Evolutionary conservation across 2,329 filamentous ascomycete species (phyloP), one percentile per base, ranked within the genome.

Genomic region (Sporothrix pallida): DNA sequence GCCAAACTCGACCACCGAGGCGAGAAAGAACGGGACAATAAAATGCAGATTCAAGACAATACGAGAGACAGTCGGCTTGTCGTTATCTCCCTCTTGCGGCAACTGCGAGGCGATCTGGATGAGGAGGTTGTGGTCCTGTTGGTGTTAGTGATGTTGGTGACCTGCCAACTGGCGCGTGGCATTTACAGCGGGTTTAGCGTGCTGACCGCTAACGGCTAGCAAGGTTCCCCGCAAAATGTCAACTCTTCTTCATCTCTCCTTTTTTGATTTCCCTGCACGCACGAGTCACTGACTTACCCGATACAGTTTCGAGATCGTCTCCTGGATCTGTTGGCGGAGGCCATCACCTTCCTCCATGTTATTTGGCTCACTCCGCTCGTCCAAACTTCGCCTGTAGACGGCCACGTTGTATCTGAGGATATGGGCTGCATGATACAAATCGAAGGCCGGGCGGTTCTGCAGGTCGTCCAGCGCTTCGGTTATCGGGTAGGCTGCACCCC

Each of bases 201-300:
- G 15, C 6, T n/a, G 50, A n/a, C 12, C 50, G 50, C 50, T 52
- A 52, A 52, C 50, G 15, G 6, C 15, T 31, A 13, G 54, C 23
- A 58, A 9, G 54, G 10, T 58, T 58, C 31, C 58, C 31, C 5
- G 58, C 58, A 42, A 62, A 31, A 52, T 17, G 6, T n/a, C 50
- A 12, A 15, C 1, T 52, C 50, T 15, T 17, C 50, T 3, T 17
- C n/a, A 26, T 26, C 50, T 17, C 15, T 52, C n/a, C 37, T 62
- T 15, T 1, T 62, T 62, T 62, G 58, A 62, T 62, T 62, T 62
- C 42, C 15, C 37, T 62, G 58, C 26, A 62, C 58, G 26, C 26
- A 62, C 26, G 12, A 42, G 6, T n/a, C 58, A n/a, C 2, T 62
- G 2, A 17, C 58, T n/a, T 62, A 62, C 58, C 31, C 26, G 58